Percentiles rank a stretch among this genome's conserved stretches.
Evolutionary conservation across 306 rosid species (phyloP).

Genomic region (Gynostemma pentaphyllum): DNA sequence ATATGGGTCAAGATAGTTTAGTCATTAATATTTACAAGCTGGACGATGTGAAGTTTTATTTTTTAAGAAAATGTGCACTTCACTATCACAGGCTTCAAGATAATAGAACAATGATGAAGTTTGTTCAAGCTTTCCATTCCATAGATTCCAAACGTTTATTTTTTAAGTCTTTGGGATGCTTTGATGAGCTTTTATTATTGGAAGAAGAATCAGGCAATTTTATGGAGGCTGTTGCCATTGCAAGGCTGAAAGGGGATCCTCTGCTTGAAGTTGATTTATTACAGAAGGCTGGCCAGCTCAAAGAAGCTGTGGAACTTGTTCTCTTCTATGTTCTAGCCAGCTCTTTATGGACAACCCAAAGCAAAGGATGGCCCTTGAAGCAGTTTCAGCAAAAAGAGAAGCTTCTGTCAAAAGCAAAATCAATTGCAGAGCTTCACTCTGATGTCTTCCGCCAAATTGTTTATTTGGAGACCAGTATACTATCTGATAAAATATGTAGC

Average conservation of each 20-base stretch:
- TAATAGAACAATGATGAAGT: constrained; percentile 38
- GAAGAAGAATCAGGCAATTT: constrained; percentile 42
- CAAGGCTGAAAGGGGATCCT: constrained; percentile 35
- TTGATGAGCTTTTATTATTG: constrained; percentile 40
- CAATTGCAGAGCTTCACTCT: constrained; percentile 26
- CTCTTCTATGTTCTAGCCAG: constrained; percentile 25
- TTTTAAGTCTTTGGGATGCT: constrained; percentile 26
- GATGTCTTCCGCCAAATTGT: constrained; percentile 20
- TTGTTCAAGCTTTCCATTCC: constrained; percentile 38
- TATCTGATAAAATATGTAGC: constrained; percentile 16
- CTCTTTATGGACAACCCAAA: constrained; percentile 43
- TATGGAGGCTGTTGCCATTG: constrained; percentile 30
- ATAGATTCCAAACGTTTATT: constrained; percentile 35
- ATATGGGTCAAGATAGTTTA: constrained; percentile 9
- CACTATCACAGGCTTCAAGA: constrained; percentile 27
- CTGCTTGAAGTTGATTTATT: constrained; percentile 31
- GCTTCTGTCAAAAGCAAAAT: constrained; percentile 31
- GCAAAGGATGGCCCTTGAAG: constrained; percentile 50
- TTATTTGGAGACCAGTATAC: constrained; percentile 24
- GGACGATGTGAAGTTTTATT: constrained; percentile 21
- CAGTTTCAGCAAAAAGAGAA: constrained; percentile 22
- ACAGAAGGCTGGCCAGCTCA: constrained; percentile 25
- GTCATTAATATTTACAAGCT: constrained; percentile 7
- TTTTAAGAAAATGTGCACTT: constrained; percentile 33
- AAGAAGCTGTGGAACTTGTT: constrained; percentile 24